Evolutionary conservation across 176 grass and related monocot species (phyloP).

Genomic region (Stipa capillata): DNA sequence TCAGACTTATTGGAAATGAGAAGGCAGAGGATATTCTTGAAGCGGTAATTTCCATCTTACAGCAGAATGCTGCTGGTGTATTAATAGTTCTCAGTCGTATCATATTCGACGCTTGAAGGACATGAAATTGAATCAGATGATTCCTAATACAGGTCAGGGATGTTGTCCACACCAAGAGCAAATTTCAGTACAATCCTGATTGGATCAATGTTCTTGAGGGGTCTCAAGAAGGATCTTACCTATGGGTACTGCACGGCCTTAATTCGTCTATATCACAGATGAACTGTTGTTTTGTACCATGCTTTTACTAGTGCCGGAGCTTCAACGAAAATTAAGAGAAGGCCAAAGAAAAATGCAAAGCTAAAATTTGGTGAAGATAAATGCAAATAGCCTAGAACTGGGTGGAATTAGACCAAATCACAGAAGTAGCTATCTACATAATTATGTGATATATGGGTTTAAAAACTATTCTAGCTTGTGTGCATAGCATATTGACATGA

Average conservation of each 20-base stretch:
- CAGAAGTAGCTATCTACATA: too few species aligned
- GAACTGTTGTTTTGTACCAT: neutral
- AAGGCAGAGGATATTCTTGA: conserved; percentile 30
- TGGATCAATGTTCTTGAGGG: conserved; percentile 40
- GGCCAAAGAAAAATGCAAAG: too few species aligned
- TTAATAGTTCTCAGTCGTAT: neutral
- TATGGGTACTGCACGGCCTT: conserved; percentile 5
- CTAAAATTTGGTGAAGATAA: too few species aligned
- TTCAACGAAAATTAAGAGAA: too few species aligned
- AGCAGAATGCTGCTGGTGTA: neutral
- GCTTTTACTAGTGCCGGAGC: too few species aligned
- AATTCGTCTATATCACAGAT: neutral
- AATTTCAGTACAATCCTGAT: conserved; percentile 23
- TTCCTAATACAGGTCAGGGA: conserved; percentile 10
- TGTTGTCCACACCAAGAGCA: conserved; percentile 39
- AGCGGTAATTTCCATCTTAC: conserved; percentile 17
- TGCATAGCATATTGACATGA: too few species aligned
- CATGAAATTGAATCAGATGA: neutral
- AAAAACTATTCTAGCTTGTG: too few species aligned
- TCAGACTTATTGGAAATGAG: conserved; percentile 31
- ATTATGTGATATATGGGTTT: too few species aligned
- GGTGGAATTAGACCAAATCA: too few species aligned
- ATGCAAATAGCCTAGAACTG: too few species aligned
- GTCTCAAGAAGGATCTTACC: conserved; percentile 46
- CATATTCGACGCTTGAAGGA: neutral